Evolutionary conservation across 2,329 filamentous ascomycete genomes (phyloP).

Genomic region (Pleoardoris graminearum): DNA sequence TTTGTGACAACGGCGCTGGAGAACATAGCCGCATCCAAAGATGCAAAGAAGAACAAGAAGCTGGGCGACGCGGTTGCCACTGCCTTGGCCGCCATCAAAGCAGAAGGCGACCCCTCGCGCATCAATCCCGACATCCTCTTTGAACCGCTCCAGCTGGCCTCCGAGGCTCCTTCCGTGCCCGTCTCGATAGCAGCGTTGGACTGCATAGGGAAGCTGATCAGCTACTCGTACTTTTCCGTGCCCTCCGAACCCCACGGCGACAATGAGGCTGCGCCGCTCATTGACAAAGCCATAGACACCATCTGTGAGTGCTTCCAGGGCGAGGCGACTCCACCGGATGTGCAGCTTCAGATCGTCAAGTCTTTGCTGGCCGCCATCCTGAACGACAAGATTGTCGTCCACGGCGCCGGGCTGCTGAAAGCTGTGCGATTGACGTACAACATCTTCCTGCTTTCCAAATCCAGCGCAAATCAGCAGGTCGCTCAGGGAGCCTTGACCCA

Average conservation of each 20-base stretch:
- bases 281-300: slow-evolving; percentile 96
- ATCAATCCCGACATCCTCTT: slow-evolving; percentile 93
- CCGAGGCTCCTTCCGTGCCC: slow-evolving; percentile 80
- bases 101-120: slow-evolving; percentile 71
- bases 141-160: slow-evolving; percentile 84
- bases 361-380: slow-evolving; percentile 91
- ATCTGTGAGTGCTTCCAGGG: slow-evolving; percentile 99
- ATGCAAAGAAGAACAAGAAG: slow-evolving; percentile 84
- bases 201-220: slow-evolving; percentile 98
- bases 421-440: slow-evolving; percentile 98
- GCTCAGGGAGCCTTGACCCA: slow-evolving; percentile 96
- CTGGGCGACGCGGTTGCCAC: slow-evolving; percentile 79
- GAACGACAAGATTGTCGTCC: slow-evolving; percentile 98
- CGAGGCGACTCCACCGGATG: slow-evolving; percentile 86
- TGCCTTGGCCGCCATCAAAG: slow-evolving; percentile 83
- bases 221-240: slow-evolving; percentile 95
- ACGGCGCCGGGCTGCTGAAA: slow-evolving; percentile 93
- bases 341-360: slow-evolving; percentile 98
- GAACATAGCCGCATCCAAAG: slow-evolving; percentile 86
- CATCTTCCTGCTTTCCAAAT: slow-evolving; percentile 94
- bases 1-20: slow-evolving; percentile 95
- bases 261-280: slow-evolving; percentile 67
- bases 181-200: slow-evolving; percentile 90
- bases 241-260: slow-evolving; percentile 52
- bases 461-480: slow-evolving; percentile 91